phyloP scores from a whole-genome alignment of 129 eudicot species.

The Scalesia atractyloides region DNA sequence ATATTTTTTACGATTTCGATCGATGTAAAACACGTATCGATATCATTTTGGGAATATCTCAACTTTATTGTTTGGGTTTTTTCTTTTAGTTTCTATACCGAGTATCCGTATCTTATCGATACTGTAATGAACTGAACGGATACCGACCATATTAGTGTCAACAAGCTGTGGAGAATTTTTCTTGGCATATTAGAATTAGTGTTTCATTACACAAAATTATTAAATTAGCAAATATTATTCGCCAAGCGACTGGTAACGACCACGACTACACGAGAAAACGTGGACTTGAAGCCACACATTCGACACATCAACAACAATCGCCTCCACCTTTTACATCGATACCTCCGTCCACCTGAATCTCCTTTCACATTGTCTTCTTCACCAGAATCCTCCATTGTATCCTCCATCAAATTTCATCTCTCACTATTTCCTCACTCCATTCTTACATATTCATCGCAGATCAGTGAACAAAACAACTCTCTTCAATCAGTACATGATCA shows the following conservation, averaged over 20 bases:
- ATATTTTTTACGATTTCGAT: too few species aligned
- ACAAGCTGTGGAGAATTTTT: too few species aligned
- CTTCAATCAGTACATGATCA: conserved; percentile 13
- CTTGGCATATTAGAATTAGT: too few species aligned
- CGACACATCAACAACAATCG: conserved; percentile 23
- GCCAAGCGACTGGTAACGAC: neutral
- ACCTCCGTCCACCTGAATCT: conserved; percentile 28
- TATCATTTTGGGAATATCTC: too few species aligned
- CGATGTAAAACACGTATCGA: too few species aligned
- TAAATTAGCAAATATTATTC: too few species aligned
- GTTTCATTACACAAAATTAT: too few species aligned
- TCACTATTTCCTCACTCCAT: neutral
- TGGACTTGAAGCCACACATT: conserved; percentile 23
- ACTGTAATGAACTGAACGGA: too few species aligned
- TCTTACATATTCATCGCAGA: neutral
- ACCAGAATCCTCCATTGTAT: conserved; percentile 9
- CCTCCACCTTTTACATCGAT: conserved; percentile 25
- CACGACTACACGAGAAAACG: neutral
- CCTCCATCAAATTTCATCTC: neutral
- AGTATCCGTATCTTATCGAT: too few species aligned
- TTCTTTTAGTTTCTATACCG: too few species aligned
- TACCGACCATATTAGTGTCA: too few species aligned
- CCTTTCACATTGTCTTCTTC: conserved; percentile 5
- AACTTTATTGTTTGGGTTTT: too few species aligned
- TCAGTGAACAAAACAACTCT: conserved; percentile 1